phyloP scores from a whole-genome alignment of 2,329 filamentous ascomycete species.

The Camillea tinctor region DNA sequence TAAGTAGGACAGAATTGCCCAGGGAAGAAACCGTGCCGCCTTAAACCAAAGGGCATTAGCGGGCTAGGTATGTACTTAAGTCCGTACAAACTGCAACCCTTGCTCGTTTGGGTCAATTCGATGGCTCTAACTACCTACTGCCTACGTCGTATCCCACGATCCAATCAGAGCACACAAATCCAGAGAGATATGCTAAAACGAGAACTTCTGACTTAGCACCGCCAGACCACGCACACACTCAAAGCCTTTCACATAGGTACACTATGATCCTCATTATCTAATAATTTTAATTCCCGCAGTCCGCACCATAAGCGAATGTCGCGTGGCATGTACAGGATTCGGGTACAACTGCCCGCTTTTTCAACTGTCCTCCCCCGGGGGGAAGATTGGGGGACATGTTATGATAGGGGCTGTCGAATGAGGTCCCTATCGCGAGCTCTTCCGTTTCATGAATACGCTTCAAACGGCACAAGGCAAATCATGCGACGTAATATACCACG shows the following conservation, averaged over 20 bases:
- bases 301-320: constrained; percentile 17
- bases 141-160: constrained; percentile 11
- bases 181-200: background rate
- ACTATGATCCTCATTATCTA: background rate
- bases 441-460: background rate
- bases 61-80: constrained; percentile 7
- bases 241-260: background rate
- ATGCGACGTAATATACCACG: background rate
- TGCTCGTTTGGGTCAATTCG: constrained; percentile 3
- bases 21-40: constrained; percentile 18
- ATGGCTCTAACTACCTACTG: constrained; percentile 2
- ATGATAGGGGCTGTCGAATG: background rate
- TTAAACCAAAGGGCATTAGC: constrained; percentile 7
- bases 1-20: constrained; percentile 15
- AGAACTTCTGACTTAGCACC: background rate
- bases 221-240: background rate
- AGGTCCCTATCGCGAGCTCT: background rate
- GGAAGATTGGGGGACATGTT: background rate
- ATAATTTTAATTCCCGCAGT: constrained; percentile 4
- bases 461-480: background rate
- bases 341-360: background rate
- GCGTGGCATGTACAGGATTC: constrained; percentile 17
- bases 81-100: constrained; percentile 3
- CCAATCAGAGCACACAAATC: constrained; percentile 4
- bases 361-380: background rate